Percentiles rank a stretch among this genome's conserved stretches.
Evolutionary conservation across 306 rosid genomes (phyloP).

Genomic region (Fagus sylvatica): DNA sequence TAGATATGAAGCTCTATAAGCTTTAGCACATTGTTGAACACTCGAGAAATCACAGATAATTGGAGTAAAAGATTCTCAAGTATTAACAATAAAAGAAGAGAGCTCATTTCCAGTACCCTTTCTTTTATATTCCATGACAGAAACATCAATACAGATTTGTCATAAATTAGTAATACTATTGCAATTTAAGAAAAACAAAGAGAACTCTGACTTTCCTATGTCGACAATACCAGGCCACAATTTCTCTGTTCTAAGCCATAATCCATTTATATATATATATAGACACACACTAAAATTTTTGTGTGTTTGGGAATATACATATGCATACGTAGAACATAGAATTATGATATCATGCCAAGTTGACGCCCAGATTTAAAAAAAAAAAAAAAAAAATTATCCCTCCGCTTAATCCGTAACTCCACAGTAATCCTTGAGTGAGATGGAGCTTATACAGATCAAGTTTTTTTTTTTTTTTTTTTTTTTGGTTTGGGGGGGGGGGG

Average conservation of each 20-base stretch:
- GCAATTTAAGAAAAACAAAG: neutral
- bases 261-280: neutral
- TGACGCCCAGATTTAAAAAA: neutral
- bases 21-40: neutral
- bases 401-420: too few species aligned
- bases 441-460: neutral
- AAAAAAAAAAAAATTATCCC: neutral
- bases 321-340: neutral
- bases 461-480: neutral
- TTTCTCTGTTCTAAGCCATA: neutral
- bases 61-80: too few species aligned
- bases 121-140: too few species aligned
- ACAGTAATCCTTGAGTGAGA: neutral
- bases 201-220: neutral
- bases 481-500: too few species aligned
- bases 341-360: neutral
- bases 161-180: neutral
- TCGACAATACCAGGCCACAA: neutral
- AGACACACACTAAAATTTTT: neutral
- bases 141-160: too few species aligned
- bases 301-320: neutral
- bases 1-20: neutral
- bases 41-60: too few species aligned
- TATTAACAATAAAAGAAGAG: too few species aligned
- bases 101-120: too few species aligned